phyloP scores from a whole-genome alignment of 768 basidiomycete species.

The Leccinellum albellum region DNA sequence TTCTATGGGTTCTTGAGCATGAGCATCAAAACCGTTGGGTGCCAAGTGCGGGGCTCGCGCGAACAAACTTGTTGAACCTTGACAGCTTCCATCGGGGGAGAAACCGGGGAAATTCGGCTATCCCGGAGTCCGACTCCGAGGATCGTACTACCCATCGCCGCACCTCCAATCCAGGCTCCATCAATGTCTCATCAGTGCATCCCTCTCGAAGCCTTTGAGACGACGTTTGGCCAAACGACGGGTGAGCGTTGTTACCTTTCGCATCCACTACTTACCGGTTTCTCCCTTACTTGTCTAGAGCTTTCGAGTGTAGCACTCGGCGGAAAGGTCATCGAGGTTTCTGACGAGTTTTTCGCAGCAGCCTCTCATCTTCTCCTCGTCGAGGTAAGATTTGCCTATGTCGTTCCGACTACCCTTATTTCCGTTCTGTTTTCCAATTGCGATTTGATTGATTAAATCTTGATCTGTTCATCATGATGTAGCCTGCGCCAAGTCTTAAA shows the following conservation, averaged over 20 bases:
- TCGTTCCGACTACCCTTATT: neutral
- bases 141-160: no score
- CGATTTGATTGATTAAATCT: neutral
- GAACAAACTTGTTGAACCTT: neutral
- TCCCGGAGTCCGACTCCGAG: neutral
- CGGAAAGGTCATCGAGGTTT: conserved; percentile 67
- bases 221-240: conserved; percentile 46
- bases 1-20: neutral
- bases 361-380: conserved; percentile 80
- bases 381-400: conserved; percentile 46
- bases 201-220: conserved; percentile 43
- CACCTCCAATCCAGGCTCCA: neutral
- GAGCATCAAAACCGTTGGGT: neutral
- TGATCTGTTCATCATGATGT: neutral
- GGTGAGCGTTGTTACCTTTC: conserved; percentile 35
- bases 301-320: conserved; percentile 85
- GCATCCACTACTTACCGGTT: neutral
- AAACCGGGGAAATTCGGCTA: neutral
- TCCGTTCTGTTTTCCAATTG: neutral
- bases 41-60: neutral
- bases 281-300: conserved; percentile 45
- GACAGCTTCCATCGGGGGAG: neutral
- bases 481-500: conserved; percentile 87
- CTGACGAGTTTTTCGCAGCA: conserved; percentile 96
- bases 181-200: conserved; percentile 41